A percentile compares a stretch with the other conserved stretches of the same genome.
Evolutionary conservation across 176 grass and related monocot genomes (phyloP).

Genomic region (Oryza brachyantha): DNA sequence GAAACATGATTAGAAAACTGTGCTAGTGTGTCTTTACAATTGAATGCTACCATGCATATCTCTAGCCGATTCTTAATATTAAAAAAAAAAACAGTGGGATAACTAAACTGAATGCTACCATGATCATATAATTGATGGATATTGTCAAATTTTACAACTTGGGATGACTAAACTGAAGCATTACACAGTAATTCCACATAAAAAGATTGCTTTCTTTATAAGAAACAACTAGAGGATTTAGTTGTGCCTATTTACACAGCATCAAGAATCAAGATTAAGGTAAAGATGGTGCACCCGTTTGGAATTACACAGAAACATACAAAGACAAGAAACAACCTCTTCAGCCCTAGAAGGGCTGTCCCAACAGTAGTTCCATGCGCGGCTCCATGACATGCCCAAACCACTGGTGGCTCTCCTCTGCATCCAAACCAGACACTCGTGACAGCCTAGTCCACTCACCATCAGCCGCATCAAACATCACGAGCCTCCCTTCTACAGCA

Average conservation of each 20-base stretch:
- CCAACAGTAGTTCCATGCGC: conserved; percentile 18
- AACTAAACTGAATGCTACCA: too few species aligned
- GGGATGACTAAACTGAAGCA: conserved; percentile 5
- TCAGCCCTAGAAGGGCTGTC: background rate
- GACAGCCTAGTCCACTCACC: conserved; percentile 25
- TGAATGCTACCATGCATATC: background rate
- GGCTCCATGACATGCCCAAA: conserved; percentile 62
- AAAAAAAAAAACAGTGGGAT: too few species aligned
- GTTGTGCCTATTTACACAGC: background rate
- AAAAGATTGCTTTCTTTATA: conserved; percentile 20
- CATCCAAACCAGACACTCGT: conserved; percentile 10
- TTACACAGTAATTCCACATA: background rate
- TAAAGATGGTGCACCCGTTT: background rate
- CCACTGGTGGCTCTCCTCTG: conserved; percentile 20
- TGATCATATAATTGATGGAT: background rate
- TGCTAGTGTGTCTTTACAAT: background rate
- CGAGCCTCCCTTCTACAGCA: conserved; percentile 23
- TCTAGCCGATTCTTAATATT: too few species aligned
- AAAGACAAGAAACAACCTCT: conserved; percentile 16
- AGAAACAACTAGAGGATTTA: conserved; percentile 10
- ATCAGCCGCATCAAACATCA: conserved; percentile 47
- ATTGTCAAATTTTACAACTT: background rate
- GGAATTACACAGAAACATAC: background rate
- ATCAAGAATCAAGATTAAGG: background rate
- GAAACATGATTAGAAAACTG: background rate